These are phyloP conservation scores for Scleroderma citrinum DNA, from an alignment of 768 basidiomycete genomes.

Conservation along the genomic window DNA sequence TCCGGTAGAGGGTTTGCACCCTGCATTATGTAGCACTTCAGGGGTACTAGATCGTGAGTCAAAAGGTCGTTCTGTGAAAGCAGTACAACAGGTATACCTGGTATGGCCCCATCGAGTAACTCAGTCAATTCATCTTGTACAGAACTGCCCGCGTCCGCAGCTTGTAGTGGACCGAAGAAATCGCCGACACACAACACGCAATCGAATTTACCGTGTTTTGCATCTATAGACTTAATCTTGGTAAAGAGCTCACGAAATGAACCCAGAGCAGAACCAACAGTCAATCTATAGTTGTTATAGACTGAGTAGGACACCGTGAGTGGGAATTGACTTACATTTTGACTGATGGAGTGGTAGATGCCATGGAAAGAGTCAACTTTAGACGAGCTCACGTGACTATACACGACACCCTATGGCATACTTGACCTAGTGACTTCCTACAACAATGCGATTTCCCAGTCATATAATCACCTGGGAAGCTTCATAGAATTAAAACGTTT, in stretches of 20 bases:
- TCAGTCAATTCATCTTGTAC: constrained; percentile 49
- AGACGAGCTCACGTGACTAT: constrained; percentile 6
- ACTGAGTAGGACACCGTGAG: constrained; percentile 4
- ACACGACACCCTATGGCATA: no score
- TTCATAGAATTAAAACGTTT: no score
- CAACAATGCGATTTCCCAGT: no score
- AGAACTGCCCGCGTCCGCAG: constrained; percentile 20
- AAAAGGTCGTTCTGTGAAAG: constrained; percentile 7
- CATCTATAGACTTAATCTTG: constrained; percentile 80
- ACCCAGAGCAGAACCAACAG: constrained; percentile 77
- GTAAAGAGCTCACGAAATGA: constrained; percentile 67
- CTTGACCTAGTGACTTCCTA: no score
- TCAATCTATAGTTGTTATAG: constrained; percentile 39
- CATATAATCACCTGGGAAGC: no score
- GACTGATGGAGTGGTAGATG: constrained; percentile 18
- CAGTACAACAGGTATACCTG: constrained; percentile 42
- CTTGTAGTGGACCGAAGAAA: constrained; percentile 65
- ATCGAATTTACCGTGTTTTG: constrained; percentile 92
- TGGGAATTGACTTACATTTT: constrained; percentile 26
- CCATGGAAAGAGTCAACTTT: constrained; percentile 17
- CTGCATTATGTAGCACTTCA: constrained; percentile 92
- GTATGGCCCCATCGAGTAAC: constrained; percentile 60
- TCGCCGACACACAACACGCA: constrained; percentile 77
- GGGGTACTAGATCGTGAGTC: constrained; percentile 50
- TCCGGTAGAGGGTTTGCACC: constrained; percentile 73